Evolutionary conservation across 495 filamentous ascomycete genomes (phyloP).

Genomic region (Cercophora sp.): DNA sequence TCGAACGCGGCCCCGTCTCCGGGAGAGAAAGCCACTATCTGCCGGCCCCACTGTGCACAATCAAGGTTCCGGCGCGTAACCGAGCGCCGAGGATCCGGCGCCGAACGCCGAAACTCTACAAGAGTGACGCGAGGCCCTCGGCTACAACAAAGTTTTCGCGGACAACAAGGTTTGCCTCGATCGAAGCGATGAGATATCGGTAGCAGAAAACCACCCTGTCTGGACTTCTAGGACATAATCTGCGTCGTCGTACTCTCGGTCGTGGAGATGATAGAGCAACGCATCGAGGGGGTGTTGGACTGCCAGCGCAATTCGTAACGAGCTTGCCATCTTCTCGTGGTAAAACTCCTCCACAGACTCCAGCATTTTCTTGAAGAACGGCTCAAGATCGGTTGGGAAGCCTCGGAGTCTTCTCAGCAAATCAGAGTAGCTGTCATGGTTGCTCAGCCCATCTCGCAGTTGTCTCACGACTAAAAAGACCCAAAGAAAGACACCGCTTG

Average conservation of each 20-base stretch:
- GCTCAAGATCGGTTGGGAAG: conserved; percentile 27
- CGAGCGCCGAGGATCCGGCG: too few relatives aligned
- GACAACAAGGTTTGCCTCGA: too few relatives aligned
- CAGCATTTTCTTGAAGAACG: conserved; percentile 24
- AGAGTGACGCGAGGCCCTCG: too few relatives aligned
- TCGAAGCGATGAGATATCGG: too few relatives aligned
- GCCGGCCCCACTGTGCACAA: too few relatives aligned
- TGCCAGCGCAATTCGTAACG: neutral
- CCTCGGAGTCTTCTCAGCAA: conserved; percentile 20
- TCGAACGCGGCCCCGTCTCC: too few relatives aligned
- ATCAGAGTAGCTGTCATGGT: conserved; percentile 25
- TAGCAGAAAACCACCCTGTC: too few relatives aligned
- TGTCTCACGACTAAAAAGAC: conserved; percentile 31
- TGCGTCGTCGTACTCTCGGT: neutral
- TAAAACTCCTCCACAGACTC: conserved; percentile 13
- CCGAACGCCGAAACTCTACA: too few relatives aligned
- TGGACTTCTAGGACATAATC: neutral
- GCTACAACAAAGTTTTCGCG: too few relatives aligned
- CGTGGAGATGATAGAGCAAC: neutral
- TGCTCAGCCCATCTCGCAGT: conserved; percentile 28
- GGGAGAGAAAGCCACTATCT: too few relatives aligned
- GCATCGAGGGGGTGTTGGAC: neutral
- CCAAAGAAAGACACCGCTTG: conserved; percentile 43
- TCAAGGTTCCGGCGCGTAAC: too few relatives aligned
- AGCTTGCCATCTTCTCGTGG: neutral